These are phyloP conservation scores for Fusarium sp. DNA, from an alignment of 2,329 filamentous ascomycete species.

Conservation along the genomic window DNA sequence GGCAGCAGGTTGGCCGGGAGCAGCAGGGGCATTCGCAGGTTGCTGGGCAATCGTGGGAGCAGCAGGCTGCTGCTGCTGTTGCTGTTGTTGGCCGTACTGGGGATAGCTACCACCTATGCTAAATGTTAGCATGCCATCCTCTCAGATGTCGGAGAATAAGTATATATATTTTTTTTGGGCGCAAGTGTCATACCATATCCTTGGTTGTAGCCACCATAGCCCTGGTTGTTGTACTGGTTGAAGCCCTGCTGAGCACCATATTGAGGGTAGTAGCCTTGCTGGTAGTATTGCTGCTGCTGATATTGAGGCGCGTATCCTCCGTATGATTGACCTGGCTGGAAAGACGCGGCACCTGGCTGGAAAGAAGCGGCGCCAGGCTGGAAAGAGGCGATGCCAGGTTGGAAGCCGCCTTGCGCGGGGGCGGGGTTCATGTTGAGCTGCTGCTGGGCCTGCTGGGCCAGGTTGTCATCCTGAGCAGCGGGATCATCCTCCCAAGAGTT, in stretches of 20 bases:
- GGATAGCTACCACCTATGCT: conserved; percentile 60
- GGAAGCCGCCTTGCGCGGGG: conserved; percentile 58
- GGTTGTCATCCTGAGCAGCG: conserved; percentile 77
- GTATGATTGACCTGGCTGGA: conserved; percentile 76
- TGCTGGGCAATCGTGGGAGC: conserved; percentile 39
- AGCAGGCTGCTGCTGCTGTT: conserved; percentile 54
- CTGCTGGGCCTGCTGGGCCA: conserved; percentile 79
- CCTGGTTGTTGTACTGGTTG: conserved; percentile 63
- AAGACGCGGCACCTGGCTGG: conserved; percentile 74
- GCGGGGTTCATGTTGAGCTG: conserved; percentile 75
- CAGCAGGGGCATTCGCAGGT: conserved; percentile 51
- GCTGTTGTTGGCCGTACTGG: conserved; percentile 59
- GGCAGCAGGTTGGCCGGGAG: conserved; percentile 54
- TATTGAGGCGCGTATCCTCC: conserved; percentile 65
- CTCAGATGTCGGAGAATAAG: conserved; percentile 5
- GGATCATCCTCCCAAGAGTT: conserved; percentile 96
- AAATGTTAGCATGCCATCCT: conserved; percentile 25
- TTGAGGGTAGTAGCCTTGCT: conserved; percentile 66
- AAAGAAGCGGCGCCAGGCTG: conserved; percentile 76
- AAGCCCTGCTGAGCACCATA: conserved; percentile 62
- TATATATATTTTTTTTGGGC: conserved; percentile 10
- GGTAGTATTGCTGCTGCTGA: conserved; percentile 61
- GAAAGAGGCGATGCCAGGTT: conserved; percentile 69
- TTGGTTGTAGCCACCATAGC: conserved; percentile 61
- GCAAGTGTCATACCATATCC: conserved; percentile 51